Evolutionary conservation across 2,329 filamentous ascomycete genomes (phyloP).

Genomic region (Fusarium zealandicum): DNA sequence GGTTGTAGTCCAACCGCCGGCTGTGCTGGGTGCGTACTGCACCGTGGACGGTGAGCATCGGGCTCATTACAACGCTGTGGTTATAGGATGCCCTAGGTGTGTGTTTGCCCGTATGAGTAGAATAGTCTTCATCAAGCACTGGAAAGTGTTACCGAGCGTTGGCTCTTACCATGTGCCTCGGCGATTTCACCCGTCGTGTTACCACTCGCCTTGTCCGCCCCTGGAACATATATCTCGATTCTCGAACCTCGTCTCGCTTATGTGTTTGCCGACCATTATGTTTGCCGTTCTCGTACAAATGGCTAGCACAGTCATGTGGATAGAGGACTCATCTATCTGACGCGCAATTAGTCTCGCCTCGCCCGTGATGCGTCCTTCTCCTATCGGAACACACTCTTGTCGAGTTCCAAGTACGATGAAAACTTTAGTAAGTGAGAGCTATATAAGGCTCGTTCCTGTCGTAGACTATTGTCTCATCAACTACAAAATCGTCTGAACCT

Average conservation of each 20-base stretch:
- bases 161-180: slow-evolving; percentile 6
- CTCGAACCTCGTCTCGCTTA: slow-evolving; percentile 8
- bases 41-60: slow-evolving; percentile 48
- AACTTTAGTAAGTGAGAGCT: slow-evolving; percentile 8
- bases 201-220: slow-evolving; percentile 8
- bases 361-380: neutral
- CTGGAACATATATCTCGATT: slow-evolving; percentile 19
- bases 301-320: neutral
- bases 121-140: too few species aligned
- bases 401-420: neutral
- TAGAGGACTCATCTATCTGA: slow-evolving; percentile 3
- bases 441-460: slow-evolving; percentile 7
- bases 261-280: neutral
- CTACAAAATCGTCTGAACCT: too few species aligned
- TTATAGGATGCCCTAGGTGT: slow-evolving; percentile 23
- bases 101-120: too few species aligned
- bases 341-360: neutral
- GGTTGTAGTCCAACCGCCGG: slow-evolving; percentile 51
- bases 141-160: neutral
- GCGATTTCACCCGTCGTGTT: slow-evolving; percentile 1
- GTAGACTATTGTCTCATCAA: neutral
- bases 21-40: slow-evolving; percentile 49
- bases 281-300: slow-evolving; percentile 9
- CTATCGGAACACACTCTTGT: neutral
- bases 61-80: slow-evolving; percentile 48